phyloP scores from a whole-genome alignment of 306 rosid species.

The Pachyrhizus erosus region DNA sequence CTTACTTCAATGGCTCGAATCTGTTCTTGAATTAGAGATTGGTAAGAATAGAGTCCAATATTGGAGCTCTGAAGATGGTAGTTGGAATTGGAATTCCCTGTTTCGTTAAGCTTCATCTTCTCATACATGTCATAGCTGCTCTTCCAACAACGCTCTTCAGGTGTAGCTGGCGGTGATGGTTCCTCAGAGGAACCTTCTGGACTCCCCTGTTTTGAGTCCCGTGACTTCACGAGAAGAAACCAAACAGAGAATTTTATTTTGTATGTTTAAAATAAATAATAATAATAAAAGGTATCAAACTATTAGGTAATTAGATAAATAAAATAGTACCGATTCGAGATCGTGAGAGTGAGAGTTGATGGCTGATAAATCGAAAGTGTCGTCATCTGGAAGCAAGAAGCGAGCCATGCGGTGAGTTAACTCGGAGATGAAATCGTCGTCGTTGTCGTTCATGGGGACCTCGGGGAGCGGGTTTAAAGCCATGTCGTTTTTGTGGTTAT shows the following conservation, averaged over 20 bases:
- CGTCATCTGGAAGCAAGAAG: conserved; percentile 59
- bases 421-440: conserved; percentile 64
- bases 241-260: background rate
- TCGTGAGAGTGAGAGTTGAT: background rate
- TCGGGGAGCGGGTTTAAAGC: too few relatives aligned
- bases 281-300: too few relatives aligned
- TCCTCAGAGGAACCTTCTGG: conserved; percentile 61
- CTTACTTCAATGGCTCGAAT: conserved; percentile 62
- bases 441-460: background rate
- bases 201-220: conserved; percentile 59
- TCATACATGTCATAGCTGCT: conserved; percentile 40
- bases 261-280: background rate
- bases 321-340: conserved; percentile 47
- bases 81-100: background rate
- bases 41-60: conserved; percentile 16
- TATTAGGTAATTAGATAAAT: background rate
- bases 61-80: background rate
- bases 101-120: conserved; percentile 32
- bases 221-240: conserved; percentile 39
- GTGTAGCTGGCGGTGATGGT: conserved; percentile 62
- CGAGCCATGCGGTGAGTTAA: conserved; percentile 68
- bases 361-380: conserved; percentile 20
- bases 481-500: background rate
- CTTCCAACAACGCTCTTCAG: conserved; percentile 41
- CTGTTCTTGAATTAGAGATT: conserved; percentile 51